Conservation (phyloP, 305 asterid species). For the Fraxinus greggii region DNA sequence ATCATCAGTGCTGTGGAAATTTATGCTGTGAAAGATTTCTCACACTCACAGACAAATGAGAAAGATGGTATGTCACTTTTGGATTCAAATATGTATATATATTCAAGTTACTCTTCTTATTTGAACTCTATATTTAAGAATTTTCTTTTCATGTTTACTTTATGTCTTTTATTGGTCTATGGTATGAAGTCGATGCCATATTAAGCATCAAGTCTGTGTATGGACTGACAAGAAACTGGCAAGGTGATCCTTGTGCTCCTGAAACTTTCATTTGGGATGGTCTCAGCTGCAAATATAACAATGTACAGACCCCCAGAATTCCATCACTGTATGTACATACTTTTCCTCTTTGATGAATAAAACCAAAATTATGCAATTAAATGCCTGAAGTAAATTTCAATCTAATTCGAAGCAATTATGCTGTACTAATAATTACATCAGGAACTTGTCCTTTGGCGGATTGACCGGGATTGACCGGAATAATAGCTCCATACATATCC, state of each 20-base stretch:
- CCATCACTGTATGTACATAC: neutral
- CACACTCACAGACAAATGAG: conserved; percentile 22
- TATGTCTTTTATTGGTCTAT: neutral
- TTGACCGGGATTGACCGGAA: neutral
- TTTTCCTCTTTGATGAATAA: neutral
- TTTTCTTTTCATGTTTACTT: neutral
- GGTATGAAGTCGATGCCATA: neutral
- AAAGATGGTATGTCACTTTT: conserved; percentile 17
- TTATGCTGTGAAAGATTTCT: neutral
- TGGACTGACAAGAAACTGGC: conserved; percentile 10
- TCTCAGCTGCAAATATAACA: neutral
- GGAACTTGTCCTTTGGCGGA: neutral
- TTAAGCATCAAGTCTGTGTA: neutral
- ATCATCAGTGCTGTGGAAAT: conserved; percentile 30
- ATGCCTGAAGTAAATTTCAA: neutral
- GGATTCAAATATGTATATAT: neutral
- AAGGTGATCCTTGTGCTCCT: conserved; percentile 17
- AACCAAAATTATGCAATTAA: neutral
- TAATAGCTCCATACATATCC: neutral
- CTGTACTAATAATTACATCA: neutral
- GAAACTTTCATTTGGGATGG: neutral
- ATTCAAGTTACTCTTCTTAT: neutral
- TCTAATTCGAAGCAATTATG: neutral
- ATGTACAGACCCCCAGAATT: neutral
- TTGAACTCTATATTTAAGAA: neutral